Percentiles rank a stretch among this genome's conserved stretches.
Conservation (phyloP, 768 basidiomycete genomes). For the Phylloporus sp. region DNA sequence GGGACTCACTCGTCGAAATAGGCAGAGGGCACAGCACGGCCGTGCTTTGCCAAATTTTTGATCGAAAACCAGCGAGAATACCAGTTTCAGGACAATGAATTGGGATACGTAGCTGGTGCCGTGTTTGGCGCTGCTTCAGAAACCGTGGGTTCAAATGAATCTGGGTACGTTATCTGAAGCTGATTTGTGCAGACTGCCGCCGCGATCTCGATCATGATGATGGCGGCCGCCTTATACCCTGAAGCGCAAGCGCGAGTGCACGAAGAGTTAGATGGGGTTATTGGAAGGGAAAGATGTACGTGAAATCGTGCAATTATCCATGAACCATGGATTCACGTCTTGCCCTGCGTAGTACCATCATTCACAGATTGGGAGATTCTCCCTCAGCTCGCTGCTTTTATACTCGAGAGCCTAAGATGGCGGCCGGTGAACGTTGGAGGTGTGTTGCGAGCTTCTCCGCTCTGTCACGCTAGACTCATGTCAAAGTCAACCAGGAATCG, state of each 20-base stretch:
- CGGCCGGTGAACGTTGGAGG: conserved; percentile 1
- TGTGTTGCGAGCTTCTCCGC: neutral
- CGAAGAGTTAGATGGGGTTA: conserved; percentile 4
- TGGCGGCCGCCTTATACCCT: conserved; percentile 7
- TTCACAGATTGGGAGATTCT: conserved; percentile 1
- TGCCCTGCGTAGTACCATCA: conserved; percentile 1
- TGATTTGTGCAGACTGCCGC: conserved; percentile 6
- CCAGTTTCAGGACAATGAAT: neutral
- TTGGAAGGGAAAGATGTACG: conserved; percentile 8
- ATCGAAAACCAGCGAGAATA: neutral
- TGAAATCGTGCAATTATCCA: neutral
- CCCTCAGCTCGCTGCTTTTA: conserved; percentile 3
- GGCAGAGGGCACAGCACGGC: conserved; percentile 1
- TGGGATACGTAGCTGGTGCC: conserved; percentile 5
- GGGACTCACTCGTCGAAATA: neutral
- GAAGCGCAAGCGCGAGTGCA: conserved; percentile 5
- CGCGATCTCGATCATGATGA: conserved; percentile 3
- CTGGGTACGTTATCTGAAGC: neutral
- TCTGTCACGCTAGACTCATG: neutral
- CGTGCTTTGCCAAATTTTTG: conserved; percentile 5
- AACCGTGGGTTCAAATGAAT: neutral
- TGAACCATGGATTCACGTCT: neutral
- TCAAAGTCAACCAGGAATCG: neutral
- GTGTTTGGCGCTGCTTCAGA: conserved; percentile 12
- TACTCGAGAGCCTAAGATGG: conserved; percentile 2